phyloP scores from a whole-genome alignment of 1,284 basidiomycete genomes.

The Ceratobasidium sp. region DNA sequence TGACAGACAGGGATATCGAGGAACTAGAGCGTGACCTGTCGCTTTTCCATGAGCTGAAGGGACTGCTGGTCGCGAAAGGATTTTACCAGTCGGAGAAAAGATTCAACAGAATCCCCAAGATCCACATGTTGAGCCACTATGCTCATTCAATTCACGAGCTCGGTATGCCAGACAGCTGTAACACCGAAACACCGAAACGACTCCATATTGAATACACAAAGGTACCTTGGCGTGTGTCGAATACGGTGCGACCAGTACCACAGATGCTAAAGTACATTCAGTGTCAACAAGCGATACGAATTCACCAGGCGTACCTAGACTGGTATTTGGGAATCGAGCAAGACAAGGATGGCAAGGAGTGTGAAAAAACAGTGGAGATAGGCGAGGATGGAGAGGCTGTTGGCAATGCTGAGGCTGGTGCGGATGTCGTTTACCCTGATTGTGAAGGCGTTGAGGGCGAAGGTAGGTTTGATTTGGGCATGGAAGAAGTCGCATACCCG shows the following conservation, averaged over 20 bases:
- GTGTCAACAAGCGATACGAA: conserved; percentile 10
- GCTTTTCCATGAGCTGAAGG: conserved; percentile 7
- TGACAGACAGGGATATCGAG: conserved; percentile 1
- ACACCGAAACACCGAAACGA: conserved; percentile 41
- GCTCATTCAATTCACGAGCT: conserved; percentile 17
- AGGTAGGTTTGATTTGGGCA: not conserved
- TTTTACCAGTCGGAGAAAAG: not conserved
- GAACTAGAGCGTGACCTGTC: not conserved
- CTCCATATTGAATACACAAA: conserved; percentile 43
- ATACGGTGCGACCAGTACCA: conserved; percentile 10
- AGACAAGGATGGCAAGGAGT: too few relatives aligned
- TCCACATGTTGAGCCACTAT: conserved; percentile 41
- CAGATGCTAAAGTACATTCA: conserved; percentile 43
- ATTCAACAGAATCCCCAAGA: conserved; percentile 14
- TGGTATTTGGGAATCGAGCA: too few relatives aligned
- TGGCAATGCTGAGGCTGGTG: too few relatives aligned
- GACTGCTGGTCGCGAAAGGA: not conserved
- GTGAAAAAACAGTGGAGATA: too few relatives aligned
- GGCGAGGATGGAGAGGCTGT: too few relatives aligned
- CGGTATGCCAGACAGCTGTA: conserved; percentile 39
- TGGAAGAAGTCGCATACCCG: not conserved
- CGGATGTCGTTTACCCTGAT: too few relatives aligned
- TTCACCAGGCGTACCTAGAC: conserved; percentile 9
- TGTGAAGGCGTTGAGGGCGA: not conserved
- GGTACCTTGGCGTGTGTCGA: conserved; percentile 40